Percentiles rank a stretch among this genome's conserved stretches.
phyloP scores from a whole-genome alignment of 495 filamentous ascomycete genomes.

The Parmelia sp. region DNA sequence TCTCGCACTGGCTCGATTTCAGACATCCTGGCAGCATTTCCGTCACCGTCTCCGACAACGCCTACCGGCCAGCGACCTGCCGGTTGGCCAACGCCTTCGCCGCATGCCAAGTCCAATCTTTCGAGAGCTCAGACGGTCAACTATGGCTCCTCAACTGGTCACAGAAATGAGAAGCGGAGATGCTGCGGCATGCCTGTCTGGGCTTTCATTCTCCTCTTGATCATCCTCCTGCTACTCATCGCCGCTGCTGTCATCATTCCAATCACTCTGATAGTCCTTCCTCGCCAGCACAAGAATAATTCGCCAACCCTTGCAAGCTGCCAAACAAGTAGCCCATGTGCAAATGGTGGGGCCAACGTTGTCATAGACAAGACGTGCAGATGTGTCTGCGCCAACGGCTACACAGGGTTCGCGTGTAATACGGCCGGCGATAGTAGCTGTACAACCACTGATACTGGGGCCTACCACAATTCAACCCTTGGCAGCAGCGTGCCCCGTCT shows the following conservation, averaged over 20 bases:
- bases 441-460: slow-evolving; percentile 50
- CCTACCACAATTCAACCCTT: slow-evolving; percentile 64
- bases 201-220: slow-evolving; percentile 63
- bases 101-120: slow-evolving; percentile 24
- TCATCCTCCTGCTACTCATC: slow-evolving; percentile 67
- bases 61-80: slow-evolving; percentile 32
- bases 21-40: slow-evolving; percentile 88
- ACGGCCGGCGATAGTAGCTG: slow-evolving; percentile 58
- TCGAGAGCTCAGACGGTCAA: slow-evolving; percentile 19
- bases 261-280: slow-evolving; percentile 71
- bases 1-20: slow-evolving; percentile 62
- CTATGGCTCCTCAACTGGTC: slow-evolving; percentile 18
- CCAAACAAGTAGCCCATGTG: slow-evolving; percentile 51
- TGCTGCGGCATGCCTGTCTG: slow-evolving; percentile 79
- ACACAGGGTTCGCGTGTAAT: slow-evolving; percentile 71
- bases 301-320: slow-evolving; percentile 41
- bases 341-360: slow-evolving; percentile 75
- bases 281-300: slow-evolving; percentile 44
- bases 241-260: slow-evolving; percentile 85
- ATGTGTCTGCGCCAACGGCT: slow-evolving; percentile 83
- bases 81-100: slow-evolving; percentile 42
- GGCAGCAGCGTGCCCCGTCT: slow-evolving; percentile 71
- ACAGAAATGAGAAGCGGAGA: slow-evolving; percentile 16
- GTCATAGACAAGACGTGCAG: slow-evolving; percentile 60
- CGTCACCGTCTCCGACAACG: slow-evolving; percentile 63